Evolutionary conservation across 2,329 filamentous ascomycete genomes (phyloP).

Genomic region (Pseudofabraea citricarpa): DNA sequence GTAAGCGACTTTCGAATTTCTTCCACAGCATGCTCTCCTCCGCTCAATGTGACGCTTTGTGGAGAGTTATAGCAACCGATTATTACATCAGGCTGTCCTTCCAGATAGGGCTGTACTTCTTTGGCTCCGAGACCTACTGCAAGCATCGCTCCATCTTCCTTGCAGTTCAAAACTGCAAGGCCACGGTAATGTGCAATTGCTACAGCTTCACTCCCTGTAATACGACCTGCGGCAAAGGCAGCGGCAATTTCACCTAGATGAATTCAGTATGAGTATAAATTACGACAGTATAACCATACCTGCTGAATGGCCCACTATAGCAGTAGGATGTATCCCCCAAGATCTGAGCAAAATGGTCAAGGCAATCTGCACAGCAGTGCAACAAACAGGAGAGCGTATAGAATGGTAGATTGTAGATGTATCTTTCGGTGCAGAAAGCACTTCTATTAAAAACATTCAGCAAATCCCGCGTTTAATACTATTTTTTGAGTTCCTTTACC

Average conservation of each 20-base stretch:
- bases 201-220: not conserved
- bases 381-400: not conserved
- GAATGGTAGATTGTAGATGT: not conserved
- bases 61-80: conserved; percentile 21
- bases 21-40: conserved; percentile 1
- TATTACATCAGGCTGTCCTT: not conserved
- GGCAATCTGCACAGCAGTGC: not conserved
- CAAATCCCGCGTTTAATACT: not conserved
- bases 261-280: no score
- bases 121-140: conserved; percentile 2
- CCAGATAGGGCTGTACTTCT: not conserved
- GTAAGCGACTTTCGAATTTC: not conserved
- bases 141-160: conserved; percentile 2
- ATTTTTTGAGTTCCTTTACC: not conserved
- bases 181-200: not conserved
- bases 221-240: not conserved
- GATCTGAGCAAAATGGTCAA: not conserved
- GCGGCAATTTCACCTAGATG: not conserved
- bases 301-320: not conserved
- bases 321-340: not conserved
- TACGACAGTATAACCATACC: no score
- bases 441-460: not conserved
- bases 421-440: not conserved
- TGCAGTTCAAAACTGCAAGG: not conserved
- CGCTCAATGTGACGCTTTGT: conserved; percentile 14